Conservation (phyloP, 345 rosid species). For the Citrus mangshanensis region DNA sequence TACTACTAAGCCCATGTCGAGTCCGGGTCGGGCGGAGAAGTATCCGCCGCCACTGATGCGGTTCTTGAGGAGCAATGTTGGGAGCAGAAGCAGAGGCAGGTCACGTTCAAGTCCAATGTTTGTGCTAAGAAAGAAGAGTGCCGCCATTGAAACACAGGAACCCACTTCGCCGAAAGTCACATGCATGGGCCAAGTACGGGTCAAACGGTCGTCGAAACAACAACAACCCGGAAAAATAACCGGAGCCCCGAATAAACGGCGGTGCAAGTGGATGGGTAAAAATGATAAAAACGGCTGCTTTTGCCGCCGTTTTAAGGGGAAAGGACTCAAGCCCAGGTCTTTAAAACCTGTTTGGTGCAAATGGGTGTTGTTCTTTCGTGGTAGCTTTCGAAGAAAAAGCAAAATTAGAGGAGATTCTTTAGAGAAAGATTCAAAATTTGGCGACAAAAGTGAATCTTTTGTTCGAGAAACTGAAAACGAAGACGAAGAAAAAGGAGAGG, state of each 20-base stretch:
- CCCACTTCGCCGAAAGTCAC: constrained; percentile 94
- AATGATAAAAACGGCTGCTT: constrained; percentile 24
- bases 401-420: constrained; percentile 29
- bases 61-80: constrained; percentile 63
- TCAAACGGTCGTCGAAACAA: constrained; percentile 42
- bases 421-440: constrained; percentile 26
- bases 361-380: constrained; percentile 30
- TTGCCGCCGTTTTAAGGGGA: constrained; percentile 18
- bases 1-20: constrained; percentile 59
- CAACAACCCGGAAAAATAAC: constrained; percentile 25
- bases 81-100: constrained; percentile 72
- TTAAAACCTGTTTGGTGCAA: constrained; percentile 39
- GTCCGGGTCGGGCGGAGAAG: constrained; percentile 91
- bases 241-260: constrained; percentile 16
- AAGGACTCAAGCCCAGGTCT: constrained; percentile 26
- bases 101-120: constrained; percentile 88
- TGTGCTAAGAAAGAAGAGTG: constrained; percentile 46
- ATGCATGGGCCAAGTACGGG: constrained; percentile 97
- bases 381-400: constrained; percentile 20
- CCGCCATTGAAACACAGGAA: constrained; percentile 66
- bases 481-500: constrained; percentile 21
- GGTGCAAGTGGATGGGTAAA: constrained; percentile 41
- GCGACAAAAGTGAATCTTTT: constrained; percentile 15
- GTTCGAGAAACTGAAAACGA: constrained; percentile 10
- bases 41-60: constrained; percentile 87